A percentile compares a stretch with the other conserved stretches of the same genome.
Conservation (phyloP, 2,329 filamentous ascomycete species). For the Arthrobotrys megalospora region DNA sequence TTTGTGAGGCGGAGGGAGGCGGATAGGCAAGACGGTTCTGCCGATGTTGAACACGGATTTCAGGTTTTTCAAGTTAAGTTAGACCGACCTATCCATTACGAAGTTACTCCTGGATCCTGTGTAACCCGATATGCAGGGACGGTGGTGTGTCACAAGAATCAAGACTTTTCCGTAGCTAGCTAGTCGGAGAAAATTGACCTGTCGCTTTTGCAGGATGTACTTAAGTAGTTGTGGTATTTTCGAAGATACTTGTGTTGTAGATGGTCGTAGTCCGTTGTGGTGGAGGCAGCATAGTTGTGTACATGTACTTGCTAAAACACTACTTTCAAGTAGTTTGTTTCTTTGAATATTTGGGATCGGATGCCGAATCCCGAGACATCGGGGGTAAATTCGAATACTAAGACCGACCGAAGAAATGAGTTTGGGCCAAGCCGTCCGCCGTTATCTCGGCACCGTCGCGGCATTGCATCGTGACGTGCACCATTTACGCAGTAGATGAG, state of each 20-base stretch:
- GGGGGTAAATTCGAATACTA: neutral
- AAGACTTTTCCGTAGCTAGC: slow-evolving; percentile 1
- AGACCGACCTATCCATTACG: neutral
- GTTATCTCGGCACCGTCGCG: slow-evolving; percentile 7
- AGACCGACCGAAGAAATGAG: neutral
- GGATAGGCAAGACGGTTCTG: too few species aligned
- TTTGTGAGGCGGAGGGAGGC: too few species aligned
- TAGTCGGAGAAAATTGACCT: neutral
- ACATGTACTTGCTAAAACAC: too few species aligned
- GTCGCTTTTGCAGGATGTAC: neutral
- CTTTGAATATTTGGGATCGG: neutral
- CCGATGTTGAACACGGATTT: too few species aligned
- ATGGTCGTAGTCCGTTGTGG: too few species aligned
- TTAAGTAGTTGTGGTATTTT: slow-evolving; percentile 4
- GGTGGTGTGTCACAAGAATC: slow-evolving; percentile 11
- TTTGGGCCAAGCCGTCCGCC: slow-evolving; percentile 7
- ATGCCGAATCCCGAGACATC: slow-evolving; percentile 14
- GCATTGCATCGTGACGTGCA: slow-evolving; percentile 20
- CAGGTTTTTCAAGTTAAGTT: too few species aligned
- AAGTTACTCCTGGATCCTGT: neutral
- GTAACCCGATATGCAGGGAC: slow-evolving; percentile 36
- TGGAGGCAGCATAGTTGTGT: too few species aligned
- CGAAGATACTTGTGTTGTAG: neutral
- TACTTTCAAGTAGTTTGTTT: neutral
- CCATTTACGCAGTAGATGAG: neutral